These are phyloP conservation scores for Xylariomycetidae sp. DNA, from an alignment of 2,329 filamentous ascomycete species.

Conservation along the genomic window DNA sequence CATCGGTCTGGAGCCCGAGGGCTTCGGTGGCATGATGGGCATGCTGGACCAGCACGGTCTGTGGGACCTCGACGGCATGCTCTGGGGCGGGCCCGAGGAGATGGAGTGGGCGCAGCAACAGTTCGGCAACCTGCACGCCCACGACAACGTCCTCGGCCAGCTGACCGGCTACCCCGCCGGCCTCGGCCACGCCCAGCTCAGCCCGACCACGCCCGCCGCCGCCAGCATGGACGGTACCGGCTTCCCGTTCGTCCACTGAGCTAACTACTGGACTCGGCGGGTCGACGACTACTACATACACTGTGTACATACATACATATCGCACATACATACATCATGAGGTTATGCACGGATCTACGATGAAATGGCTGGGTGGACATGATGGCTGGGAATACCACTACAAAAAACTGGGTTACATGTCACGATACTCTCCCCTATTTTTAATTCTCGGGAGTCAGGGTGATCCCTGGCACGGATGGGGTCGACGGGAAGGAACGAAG, in stretches of 20 bases:
- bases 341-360: neutral
- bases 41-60: constrained; percentile 48
- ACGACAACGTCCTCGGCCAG: constrained; percentile 27
- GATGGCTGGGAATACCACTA: neutral
- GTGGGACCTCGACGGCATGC: constrained; percentile 52
- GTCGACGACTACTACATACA: neutral
- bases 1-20: constrained; percentile 44
- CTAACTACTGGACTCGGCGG: neutral
- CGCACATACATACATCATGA: neutral
- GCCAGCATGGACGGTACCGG: constrained; percentile 31
- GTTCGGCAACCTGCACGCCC: constrained; percentile 21
- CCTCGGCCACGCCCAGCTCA: constrained; percentile 17
- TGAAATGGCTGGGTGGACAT: neutral
- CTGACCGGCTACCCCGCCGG: constrained; percentile 2
- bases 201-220: constrained; percentile 22
- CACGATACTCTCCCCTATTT: too few species aligned
- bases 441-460: too few species aligned
- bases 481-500: neutral
- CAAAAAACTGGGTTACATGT: neutral
- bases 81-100: constrained; percentile 41
- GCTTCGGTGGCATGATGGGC: constrained; percentile 45
- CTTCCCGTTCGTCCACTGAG: constrained; percentile 38
- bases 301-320: neutral
- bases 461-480: too few species aligned
- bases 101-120: constrained; percentile 28